These are phyloP conservation scores for Penicillium occitanis DNA, from an alignment of 2,329 filamentous ascomycete genomes.

Conservation along the genomic window DNA sequence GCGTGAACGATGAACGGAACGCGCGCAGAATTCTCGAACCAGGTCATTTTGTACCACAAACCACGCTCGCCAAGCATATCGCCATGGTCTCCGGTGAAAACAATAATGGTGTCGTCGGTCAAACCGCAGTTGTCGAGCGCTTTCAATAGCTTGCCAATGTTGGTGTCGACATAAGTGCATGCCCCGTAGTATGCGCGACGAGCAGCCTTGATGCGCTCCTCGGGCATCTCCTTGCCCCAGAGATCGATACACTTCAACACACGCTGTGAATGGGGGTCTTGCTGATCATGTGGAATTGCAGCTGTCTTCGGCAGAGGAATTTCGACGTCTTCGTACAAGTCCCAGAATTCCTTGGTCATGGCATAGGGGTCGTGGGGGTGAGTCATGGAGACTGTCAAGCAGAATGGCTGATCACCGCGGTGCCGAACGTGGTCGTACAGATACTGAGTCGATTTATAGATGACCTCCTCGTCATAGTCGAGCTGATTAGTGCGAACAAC, in stretches of 20 bases:
- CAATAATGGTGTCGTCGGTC: conserved; percentile 81
- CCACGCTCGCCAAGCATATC: conserved; percentile 94
- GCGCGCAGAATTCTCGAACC: conserved; percentile 86
- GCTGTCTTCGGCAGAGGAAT: conserved; percentile 75
- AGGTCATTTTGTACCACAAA: conserved; percentile 96
- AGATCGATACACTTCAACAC: conserved; percentile 83
- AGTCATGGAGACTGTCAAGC: conserved; percentile 86
- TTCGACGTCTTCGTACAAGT: conserved; percentile 83
- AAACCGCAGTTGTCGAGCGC: conserved; percentile 77
- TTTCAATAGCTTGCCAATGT: conserved; percentile 77
- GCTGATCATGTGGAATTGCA: conserved; percentile 73
- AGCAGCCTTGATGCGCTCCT: conserved; percentile 82
- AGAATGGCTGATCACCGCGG: conserved; percentile 75
- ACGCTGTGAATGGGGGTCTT: conserved; percentile 83
- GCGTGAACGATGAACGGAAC: conserved; percentile 85
- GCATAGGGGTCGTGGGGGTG: conserved; percentile 95
- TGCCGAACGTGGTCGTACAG: conserved; percentile 88
- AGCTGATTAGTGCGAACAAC: conserved; percentile 92
- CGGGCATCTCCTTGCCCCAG: conserved; percentile 77
- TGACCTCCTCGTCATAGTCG: conserved; percentile 94
- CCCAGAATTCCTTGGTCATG: conserved; percentile 92
- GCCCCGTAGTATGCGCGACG: conserved; percentile 89
- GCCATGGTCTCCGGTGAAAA: conserved; percentile 91
- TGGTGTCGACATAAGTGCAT: conserved; percentile 91
- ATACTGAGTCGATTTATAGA: conserved; percentile 87